A percentile compares a stretch with the other conserved stretches of the same genome.
Evolutionary conservation across 345 rosid genomes (phyloP).

Genomic region (Citrus sinensis): DVS_A1.0 CM039163.1:20130501-20131000

Average conservation of each 20-base stretch:
- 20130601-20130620: not conserved
- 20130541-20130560: too few relatives aligned
- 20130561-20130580: too few relatives aligned
- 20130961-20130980: not conserved
- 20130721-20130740: constrained; percentile 94
- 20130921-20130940: constrained; percentile 62
- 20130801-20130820: not conserved
- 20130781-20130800: not conserved
- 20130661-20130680: constrained; percentile 90
- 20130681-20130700: constrained; percentile 99
- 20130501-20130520: too few relatives aligned
- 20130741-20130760: constrained; percentile 40
- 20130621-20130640: not conserved
- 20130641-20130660: constrained; percentile 77
- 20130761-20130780: not conserved
- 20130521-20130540: too few relatives aligned
- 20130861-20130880: constrained; percentile 84
- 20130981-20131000: not conserved
- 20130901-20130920: constrained; percentile 78
- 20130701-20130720: constrained; percentile 95
- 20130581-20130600: not conserved
- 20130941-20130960: constrained; percentile 13
- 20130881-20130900: constrained; percentile 60
- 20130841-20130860: constrained; percentile 68
- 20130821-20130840: constrained; percentile 31